Evolutionary conservation across 768 basidiomycete genomes (phyloP), one percentile per base, ranked within the genome.

Genomic region (Mycena vulgaris): DNA sequence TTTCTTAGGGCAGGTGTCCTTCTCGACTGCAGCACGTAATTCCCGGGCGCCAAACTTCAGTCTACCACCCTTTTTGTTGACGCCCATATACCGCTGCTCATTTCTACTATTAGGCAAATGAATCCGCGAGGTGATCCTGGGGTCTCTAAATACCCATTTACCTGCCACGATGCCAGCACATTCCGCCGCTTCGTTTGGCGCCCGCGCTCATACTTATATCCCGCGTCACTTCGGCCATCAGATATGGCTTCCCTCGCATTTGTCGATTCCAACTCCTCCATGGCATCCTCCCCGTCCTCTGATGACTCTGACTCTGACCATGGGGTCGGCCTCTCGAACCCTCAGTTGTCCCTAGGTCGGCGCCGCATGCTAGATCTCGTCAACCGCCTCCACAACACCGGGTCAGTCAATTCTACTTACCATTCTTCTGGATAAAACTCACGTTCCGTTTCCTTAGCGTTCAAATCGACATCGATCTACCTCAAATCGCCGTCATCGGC

Each of bases 401-500:
- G 92, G 92, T 90, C 68, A 16, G 80, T 71, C 19, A 11, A 17
- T 6, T 21, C 19, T 40, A 27, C 27, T 8, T 23, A 70, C 21
- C 52, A 16, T 39, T 27, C 59, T 6, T 21, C 23, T 65, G 30
- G 5, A 40, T 35, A 19, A 13, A 3, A 11, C 33, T 49, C 4
- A 39, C 27, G 3, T 21, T 14, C 49, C 10, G 1, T 40, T 37
- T 1, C 0, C 40, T 10, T n/a, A 93, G 93, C 0, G 90, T 91
- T 0, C 88, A 93, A 69, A 82, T 86, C 17, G 91, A 94, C 60
- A 88, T 95, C 13, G 91, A 93, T 72, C 80, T 94, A 0, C 93
- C 93, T 0, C 88, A 89, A 70, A 93, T 94, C 35, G 90, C 89
- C 0, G 93, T 93, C 48, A 87, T 93, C 21, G 93, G 93, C 0